Evolutionary conservation across 768 basidiomycete species (phyloP).

Genomic region (Austroboletus eburneus): DNA sequence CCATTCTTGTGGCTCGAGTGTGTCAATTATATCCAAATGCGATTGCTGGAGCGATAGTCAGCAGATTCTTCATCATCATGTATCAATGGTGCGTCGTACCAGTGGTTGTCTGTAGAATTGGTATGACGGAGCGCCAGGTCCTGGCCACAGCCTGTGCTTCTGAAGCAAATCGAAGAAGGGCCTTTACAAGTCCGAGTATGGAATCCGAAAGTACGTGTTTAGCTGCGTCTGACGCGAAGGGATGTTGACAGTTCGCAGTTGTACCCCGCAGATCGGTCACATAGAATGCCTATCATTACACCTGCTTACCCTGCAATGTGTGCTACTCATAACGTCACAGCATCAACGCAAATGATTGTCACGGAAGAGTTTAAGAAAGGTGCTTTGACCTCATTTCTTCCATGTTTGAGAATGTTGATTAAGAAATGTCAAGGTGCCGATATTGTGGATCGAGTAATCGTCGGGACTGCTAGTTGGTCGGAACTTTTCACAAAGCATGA

Average conservation of each 20-base stretch:
- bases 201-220: slow-evolving; percentile 80
- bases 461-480: slow-evolving; percentile 80
- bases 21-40: slow-evolving; percentile 98
- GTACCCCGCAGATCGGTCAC: slow-evolving; percentile 89
- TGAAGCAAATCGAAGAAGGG: slow-evolving; percentile 96
- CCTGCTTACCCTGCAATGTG: slow-evolving; percentile 99
- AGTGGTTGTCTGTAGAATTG: not conserved
- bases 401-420: slow-evolving; percentile 3
- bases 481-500: slow-evolving; percentile 95
- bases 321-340: slow-evolving; percentile 95
- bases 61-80: slow-evolving; percentile 98
- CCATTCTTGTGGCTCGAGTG: slow-evolving; percentile 97
- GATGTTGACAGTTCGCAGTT: slow-evolving; percentile 43
- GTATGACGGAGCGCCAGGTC: slow-evolving; percentile 51
- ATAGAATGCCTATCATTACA: slow-evolving; percentile 99
- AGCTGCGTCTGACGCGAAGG: too few species aligned
- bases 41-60: slow-evolving; percentile 91
- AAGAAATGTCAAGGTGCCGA: slow-evolving; percentile 67
- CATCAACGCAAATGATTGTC: slow-evolving; percentile 94
- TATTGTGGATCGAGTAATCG: slow-evolving; percentile 89
- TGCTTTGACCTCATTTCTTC: slow-evolving; percentile 20
- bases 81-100: slow-evolving; percentile 80
- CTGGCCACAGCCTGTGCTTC: slow-evolving; percentile 97
- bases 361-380: slow-evolving; percentile 95
- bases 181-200: slow-evolving; percentile 91